Conservation (phyloP, 352 stramenopile species). For the Globisporangium acanthophoron region DNA sequence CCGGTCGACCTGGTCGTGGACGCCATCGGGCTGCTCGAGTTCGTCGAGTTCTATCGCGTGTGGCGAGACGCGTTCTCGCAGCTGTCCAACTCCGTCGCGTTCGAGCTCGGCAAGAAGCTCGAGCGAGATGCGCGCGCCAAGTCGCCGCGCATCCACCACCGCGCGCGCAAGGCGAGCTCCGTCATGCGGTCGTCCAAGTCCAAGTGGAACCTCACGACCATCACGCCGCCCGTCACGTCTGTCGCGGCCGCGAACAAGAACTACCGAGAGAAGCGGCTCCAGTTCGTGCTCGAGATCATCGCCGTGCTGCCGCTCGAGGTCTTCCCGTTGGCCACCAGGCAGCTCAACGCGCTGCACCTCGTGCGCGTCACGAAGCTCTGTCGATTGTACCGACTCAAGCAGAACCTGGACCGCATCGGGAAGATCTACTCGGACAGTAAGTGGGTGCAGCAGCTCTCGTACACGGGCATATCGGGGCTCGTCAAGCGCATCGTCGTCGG, state of each 20-base stretch:
- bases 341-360: constrained; percentile 56
- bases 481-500: constrained; percentile 32
- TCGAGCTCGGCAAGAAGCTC: constrained; percentile 48
- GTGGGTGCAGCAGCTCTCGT: constrained; percentile 46
- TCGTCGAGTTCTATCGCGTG: constrained; percentile 29
- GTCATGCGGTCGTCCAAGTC: constrained; percentile 16
- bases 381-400: constrained; percentile 36
- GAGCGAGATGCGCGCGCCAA: constrained; percentile 24
- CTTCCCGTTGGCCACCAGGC: constrained; percentile 22
- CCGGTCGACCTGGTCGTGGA: constrained; percentile 37
- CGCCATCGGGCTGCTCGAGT: constrained; percentile 36
- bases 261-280: constrained; percentile 19
- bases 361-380: constrained; percentile 56
- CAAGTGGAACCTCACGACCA: constrained; percentile 46
- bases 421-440: constrained; percentile 44
- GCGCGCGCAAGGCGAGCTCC: constrained; percentile 19
- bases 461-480: constrained; percentile 52
- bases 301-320: constrained; percentile 54
- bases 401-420: constrained; percentile 31
- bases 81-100: constrained; percentile 30
- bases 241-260: constrained; percentile 16
- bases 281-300: constrained; percentile 46
- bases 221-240: constrained; percentile 17
- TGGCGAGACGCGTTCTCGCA: constrained; percentile 34
- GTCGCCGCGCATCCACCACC: constrained; percentile 26